These are phyloP conservation scores for Aethionema arabicum DNA, from an alignment of 345 rosid genomes.

Conservation along the genomic window DNA sequence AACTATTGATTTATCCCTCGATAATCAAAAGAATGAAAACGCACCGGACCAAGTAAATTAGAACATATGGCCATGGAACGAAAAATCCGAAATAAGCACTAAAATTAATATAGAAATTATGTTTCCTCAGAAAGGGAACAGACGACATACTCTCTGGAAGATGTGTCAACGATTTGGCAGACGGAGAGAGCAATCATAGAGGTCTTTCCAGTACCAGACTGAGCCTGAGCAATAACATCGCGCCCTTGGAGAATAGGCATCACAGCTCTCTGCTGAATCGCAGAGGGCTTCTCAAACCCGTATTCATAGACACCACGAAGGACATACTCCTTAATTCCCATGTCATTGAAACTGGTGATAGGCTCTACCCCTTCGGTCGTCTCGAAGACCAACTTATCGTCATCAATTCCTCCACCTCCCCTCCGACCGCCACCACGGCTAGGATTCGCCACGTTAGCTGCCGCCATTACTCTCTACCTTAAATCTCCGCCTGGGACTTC, in stretches of 20 bases:
- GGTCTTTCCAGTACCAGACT: constrained; percentile 97
- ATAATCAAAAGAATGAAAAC: not conserved
- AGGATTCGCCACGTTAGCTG: constrained; percentile 34
- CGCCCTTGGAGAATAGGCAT: constrained; percentile 92
- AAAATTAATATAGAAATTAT: constrained; percentile 16
- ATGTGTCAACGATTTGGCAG: constrained; percentile 75
- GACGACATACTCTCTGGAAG: constrained; percentile 64
- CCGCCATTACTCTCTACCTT: constrained; percentile 27
- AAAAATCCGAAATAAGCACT: constrained; percentile 1
- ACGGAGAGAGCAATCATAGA: constrained; percentile 96
- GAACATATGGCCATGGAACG: not conserved
- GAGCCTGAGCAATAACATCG: constrained; percentile 96
- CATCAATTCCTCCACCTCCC: constrained; percentile 45
- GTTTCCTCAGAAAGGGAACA: constrained; percentile 18
- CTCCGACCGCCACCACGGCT: constrained; percentile 46
- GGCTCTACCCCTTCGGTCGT: constrained; percentile 91
- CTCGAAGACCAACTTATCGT: constrained; percentile 72
- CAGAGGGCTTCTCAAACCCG: constrained; percentile 94
- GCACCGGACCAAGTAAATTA: not conserved
- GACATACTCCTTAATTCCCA: constrained; percentile 79
- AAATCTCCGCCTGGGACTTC: not conserved
- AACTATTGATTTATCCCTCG: not conserved
- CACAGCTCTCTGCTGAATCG: constrained; percentile 93
- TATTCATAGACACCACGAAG: constrained; percentile 84
- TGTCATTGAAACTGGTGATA: constrained; percentile 71